A percentile compares a stretch with the other conserved stretches of the same genome.
phyloP scores from a whole-genome alignment of 2,329 filamentous ascomycete species.

The Paraconiothyrium sp. region DNA sequence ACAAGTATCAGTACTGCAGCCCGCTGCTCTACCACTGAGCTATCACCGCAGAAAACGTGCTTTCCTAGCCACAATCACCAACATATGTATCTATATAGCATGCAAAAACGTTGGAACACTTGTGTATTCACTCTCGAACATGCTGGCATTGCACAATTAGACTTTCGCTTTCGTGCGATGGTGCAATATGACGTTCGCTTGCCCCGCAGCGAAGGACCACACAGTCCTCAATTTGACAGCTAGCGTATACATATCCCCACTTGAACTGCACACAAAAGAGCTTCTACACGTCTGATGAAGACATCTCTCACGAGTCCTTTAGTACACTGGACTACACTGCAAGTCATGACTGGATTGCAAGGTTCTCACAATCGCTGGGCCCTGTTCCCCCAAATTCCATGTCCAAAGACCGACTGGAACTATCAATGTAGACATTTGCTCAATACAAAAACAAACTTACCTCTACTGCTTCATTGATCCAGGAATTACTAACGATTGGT shows the following conservation, averaged over 20 bases:
- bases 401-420: no score
- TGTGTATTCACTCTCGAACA: background rate
- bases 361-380: no score
- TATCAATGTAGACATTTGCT: no score
- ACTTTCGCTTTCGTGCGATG: background rate
- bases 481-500: no score
- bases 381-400: no score
- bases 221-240: background rate
- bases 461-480: no score
- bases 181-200: slow-evolving; percentile 8
- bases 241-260: background rate
- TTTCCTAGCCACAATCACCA: background rate
- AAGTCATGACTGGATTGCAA: no score
- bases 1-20: slow-evolving; percentile 8
- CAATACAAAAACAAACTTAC: no score
- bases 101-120: background rate
- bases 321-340: no score
- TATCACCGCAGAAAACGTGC: slow-evolving; percentile 6
- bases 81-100: background rate
- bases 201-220: background rate
- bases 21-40: slow-evolving; percentile 16
- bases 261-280: background rate
- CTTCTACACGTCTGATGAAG: background rate
- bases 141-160: background rate
- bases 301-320: no score